phyloP scores from a whole-genome alignment of 805 yeast genomes.

The Pachysolen tannophilus region DNA sequence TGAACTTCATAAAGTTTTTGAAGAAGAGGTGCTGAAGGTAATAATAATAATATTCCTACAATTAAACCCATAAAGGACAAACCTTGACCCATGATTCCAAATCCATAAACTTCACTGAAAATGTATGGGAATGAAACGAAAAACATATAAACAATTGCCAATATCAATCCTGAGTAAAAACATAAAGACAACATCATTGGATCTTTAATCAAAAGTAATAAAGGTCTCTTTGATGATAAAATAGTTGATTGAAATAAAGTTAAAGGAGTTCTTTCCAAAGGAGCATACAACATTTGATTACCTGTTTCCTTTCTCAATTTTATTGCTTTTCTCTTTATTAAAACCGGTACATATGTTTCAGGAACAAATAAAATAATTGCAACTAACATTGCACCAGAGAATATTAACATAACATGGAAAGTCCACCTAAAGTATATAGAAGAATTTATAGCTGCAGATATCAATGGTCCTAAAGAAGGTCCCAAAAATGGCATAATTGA shows the following conservation, averaged over 20 bases:
- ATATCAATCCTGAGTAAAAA: constrained; percentile 46
- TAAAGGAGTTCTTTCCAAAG: constrained; percentile 29
- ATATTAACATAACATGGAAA: constrained; percentile 54
- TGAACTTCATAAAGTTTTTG: constrained; percentile 25
- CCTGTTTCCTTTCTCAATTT: constrained; percentile 36
- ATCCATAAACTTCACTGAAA: constrained; percentile 43
- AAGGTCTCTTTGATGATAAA: constrained; percentile 43
- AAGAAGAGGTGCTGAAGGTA: constrained; percentile 23
- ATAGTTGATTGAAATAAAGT: constrained; percentile 30
- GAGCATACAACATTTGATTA: constrained; percentile 29
- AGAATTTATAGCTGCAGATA: constrained; percentile 53
- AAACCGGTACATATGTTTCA: constrained; percentile 44
- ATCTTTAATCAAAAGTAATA: constrained; percentile 37
- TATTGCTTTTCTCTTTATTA: constrained; percentile 44
- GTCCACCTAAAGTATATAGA: constrained; percentile 63
- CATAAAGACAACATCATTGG: constrained; percentile 50
- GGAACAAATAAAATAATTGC: constrained; percentile 16
- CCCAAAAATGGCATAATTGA: constrained; percentile 61
- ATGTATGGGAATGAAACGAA: constrained; percentile 61
- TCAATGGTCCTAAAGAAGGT: constrained; percentile 61
- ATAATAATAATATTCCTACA: constrained; percentile 41
- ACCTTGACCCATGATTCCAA: constrained; percentile 47
- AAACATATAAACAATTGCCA: constrained; percentile 57
- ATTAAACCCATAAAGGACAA: constrained; percentile 55
- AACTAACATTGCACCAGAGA: constrained; percentile 27